Evolutionary conservation across 805 yeast genomes (phyloP), one percentile per base, ranked within the genome.

Genomic region (Saturnispora silvae): DNA sequence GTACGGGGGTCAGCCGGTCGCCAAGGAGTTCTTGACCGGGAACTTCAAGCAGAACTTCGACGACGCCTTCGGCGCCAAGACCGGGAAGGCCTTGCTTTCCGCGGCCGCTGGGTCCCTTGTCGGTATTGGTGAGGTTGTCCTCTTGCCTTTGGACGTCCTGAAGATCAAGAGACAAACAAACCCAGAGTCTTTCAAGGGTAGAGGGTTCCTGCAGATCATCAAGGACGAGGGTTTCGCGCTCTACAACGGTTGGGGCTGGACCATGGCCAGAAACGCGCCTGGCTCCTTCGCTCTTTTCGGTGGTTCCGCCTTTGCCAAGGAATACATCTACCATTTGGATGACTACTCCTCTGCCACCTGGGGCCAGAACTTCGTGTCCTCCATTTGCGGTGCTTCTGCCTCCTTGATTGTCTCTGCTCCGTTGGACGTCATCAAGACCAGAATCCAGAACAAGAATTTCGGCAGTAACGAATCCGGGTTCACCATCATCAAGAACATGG

Each of bases 191-290:
- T 92, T 92, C 75, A 81, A 78, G 63, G 99, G 99, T 51, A 82
- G 98, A 68, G 97, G 98, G 9, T 87, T 92, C 65, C 43, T 87
- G 48, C 81, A 73, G 61, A 84, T 92, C 53, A 57, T 92, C 43
- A 55, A 68, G 39, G 98, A 92, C 57, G 98, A 92, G 65, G 97
- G 98, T 15, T 70, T 85, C 42, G 85, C 92, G 18, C 69, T 92
- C 50, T 92, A 92, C 67, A 73, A 96, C 59, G 99, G 99, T 48
- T 87, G 96, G 95, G 97, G 96, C 41, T 92, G 99, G 99, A 92
- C 99, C 42, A 94, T 94, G 50, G 99, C 99, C 31, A 81, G 99
- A 74, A 92, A 92, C 59, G 96, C 97, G 2, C 99, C 99, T 27
- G 99, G 99, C 42, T 85, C 96, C 2, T 92, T 92, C 56, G 95